Evolutionary conservation across 805 yeast genomes (phyloP).

Genomic region (Candida hispaniensis): DNA sequence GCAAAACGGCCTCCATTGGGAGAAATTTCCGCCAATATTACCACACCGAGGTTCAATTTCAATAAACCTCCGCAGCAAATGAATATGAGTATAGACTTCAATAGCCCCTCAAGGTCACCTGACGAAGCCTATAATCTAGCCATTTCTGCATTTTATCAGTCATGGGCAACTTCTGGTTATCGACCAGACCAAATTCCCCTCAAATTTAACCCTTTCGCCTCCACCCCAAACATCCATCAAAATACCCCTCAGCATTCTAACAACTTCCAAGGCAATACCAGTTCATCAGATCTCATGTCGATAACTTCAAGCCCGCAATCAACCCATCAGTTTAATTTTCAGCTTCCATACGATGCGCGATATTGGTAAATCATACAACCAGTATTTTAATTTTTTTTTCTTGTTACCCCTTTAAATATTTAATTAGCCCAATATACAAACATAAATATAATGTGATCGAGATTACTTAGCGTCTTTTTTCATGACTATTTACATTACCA

Average conservation of each 20-base stretch:
- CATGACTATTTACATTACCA: constrained; percentile 42
- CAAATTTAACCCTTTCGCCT: constrained; percentile 14
- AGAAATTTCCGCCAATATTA: constrained; percentile 7
- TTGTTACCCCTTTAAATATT: too few species aligned
- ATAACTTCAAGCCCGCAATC: constrained; percentile 1
- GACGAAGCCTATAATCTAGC: constrained; percentile 13
- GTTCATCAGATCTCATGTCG: neutral
- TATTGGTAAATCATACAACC: constrained; percentile 3
- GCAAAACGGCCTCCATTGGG: constrained; percentile 4
- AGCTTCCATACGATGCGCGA: neutral
- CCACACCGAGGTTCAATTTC: too few species aligned
- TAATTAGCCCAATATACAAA: too few species aligned
- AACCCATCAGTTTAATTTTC: constrained; percentile 1
- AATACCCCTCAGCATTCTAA: too few species aligned
- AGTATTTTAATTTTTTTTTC: neutral
- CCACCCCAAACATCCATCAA: constrained; percentile 16
- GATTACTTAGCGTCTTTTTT: neutral
- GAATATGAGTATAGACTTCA: constrained; percentile 15
- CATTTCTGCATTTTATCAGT: constrained; percentile 12
- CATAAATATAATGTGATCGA: neutral
- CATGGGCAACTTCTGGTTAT: constrained; percentile 15
- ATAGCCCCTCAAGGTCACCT: neutral
- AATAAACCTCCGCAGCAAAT: too few species aligned
- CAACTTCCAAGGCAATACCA: constrained; percentile 9
- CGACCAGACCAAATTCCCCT: constrained; percentile 13